A percentile compares a stretch with the other conserved stretches of the same genome.
Evolutionary conservation across 2,329 filamentous ascomycete genomes (phyloP).

Genomic region (Huntiella omanensis): DNA sequence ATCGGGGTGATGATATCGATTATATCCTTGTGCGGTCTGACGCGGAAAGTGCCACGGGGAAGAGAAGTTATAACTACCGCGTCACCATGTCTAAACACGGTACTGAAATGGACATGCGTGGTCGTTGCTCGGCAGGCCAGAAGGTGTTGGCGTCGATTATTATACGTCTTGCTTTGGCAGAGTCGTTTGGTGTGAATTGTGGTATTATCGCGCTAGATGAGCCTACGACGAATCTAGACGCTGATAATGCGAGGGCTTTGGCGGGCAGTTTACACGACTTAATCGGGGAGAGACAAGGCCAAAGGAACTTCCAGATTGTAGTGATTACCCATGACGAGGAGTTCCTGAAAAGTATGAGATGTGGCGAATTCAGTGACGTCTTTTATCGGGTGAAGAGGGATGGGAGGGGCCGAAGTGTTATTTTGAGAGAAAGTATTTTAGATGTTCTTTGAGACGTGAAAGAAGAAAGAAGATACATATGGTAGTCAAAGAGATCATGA

Average conservation of each 20-base stretch:
- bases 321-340: constrained; percentile 98
- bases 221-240: constrained; percentile 89
- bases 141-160: constrained; percentile 95
- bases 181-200: constrained; percentile 92
- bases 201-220: constrained; percentile 93
- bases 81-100: constrained; percentile 96
- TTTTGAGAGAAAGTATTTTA: constrained; percentile 48
- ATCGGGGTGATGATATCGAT: constrained; percentile 93
- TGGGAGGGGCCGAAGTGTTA: constrained; percentile 70
- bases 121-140: constrained; percentile 87
- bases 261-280: constrained; percentile 73
- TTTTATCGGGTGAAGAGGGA: constrained; percentile 80
- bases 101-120: constrained; percentile 98
- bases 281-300: constrained; percentile 62
- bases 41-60: constrained; percentile 52
- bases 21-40: constrained; percentile 90
- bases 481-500: background rate
- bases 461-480: background rate
- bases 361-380: constrained; percentile 76
- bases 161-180: constrained; percentile 84
- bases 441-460: constrained; percentile 22
- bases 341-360: constrained; percentile 84
- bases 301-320: constrained; percentile 93
- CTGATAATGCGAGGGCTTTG: constrained; percentile 81
- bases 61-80: constrained; percentile 87